Conservation (phyloP, 2,329 filamentous ascomycete genomes). For the Leptographium procerum region DNA sequence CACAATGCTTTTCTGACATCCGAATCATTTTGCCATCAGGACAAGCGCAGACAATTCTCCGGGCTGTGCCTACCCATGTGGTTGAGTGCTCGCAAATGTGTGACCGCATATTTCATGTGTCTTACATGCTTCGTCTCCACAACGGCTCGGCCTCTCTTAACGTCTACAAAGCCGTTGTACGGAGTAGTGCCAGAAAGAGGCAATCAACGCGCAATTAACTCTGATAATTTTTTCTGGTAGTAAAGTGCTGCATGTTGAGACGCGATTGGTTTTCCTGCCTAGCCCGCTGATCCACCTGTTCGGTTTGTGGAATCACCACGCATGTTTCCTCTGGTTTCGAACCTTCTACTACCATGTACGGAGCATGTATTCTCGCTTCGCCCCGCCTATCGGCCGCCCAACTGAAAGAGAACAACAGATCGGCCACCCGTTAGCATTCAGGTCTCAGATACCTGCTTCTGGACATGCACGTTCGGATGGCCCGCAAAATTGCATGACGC, state of each 20-base stretch:
- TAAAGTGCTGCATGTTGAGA: no score
- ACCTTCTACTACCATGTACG: no score
- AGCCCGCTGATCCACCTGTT: no score
- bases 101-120: no score
- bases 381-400: not conserved
- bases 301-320: no score
- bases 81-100: no score
- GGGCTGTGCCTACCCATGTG: not conserved
- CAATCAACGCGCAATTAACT: no score
- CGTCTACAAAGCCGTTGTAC: no score
- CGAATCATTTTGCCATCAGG: not conserved
- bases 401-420: not conserved
- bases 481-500: not conserved
- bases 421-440: not conserved
- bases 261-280: no score
- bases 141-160: not conserved
- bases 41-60: not conserved
- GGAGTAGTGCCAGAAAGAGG: no score
- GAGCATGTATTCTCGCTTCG: not conserved
- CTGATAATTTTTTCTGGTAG: no score
- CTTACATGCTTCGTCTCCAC: not conserved
- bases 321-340: no score
- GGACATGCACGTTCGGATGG: not conserved
- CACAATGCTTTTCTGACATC: not conserved
- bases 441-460: not conserved